Evolutionary conservation across 1,284 basidiomycete species (phyloP), one percentile per base, ranked within the genome.

Genomic region (Boletellus sp.): DNA sequence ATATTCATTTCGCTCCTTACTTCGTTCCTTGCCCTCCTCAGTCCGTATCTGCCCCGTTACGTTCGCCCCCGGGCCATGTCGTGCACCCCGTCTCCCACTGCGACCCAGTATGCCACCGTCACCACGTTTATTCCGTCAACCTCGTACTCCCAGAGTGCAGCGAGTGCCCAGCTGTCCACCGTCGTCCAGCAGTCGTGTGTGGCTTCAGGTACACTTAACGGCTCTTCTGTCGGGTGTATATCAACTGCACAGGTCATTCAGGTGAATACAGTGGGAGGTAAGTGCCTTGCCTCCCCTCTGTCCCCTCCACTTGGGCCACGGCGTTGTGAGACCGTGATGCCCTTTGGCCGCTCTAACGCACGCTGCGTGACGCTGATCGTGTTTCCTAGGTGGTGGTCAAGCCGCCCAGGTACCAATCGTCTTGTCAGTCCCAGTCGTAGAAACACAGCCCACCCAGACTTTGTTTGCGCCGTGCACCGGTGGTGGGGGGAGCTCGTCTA

Each of bases 21-120:
- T 38, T 36, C 11, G 2, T 44, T 32, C 14, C 20, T 41, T 40
- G 26, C 20, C 34, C 21, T n/a, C 29, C 29, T 25, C 23, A 25
- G 6, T 25, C 23, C 5, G 6, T 25, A 9, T 6, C 23, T 9
- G 9, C 9, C 23, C 29, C 29, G 14, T 30, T n/a, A 5, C n/a
- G n/a, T n/a, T n/a, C 14, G 29, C 14, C 29, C 14, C n/a, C 29
- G 29, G n/a, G n/a, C n/a, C 44, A 64, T 60, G 63, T 32, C 63
- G 21, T 75, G 74, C 45, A 53, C 50, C 35, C 53, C 69, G 11
- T 52, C 55, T 11, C 64, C 71, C 13, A 74, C 69, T 22, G 62
- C 61, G 42, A 74, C 73, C 10, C 50, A 61, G 41, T 73, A 69
- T 53, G 49, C 53, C 36, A 70, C 67, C 0, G 38, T 69, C 50